Conservation (phyloP, 129 eudicot genomes). For the Escallonia rubra region DNA sequence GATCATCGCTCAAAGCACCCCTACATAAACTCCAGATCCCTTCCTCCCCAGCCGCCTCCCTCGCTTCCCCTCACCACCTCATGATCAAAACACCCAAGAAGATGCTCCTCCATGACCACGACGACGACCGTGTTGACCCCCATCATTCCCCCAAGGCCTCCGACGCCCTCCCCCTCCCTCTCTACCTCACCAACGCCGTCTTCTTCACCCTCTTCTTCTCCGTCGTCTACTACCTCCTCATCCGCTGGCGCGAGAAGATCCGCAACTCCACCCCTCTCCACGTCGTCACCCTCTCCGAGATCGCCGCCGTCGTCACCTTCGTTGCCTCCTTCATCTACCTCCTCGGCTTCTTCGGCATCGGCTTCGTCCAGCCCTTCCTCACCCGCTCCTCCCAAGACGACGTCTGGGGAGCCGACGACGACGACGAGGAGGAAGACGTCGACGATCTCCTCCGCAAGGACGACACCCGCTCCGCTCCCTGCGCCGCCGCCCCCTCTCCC, state of each 20-base stretch:
- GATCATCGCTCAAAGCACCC: background rate
- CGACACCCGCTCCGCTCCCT: background rate
- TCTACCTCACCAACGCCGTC: conserved; percentile 60
- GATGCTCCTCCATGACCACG: background rate
- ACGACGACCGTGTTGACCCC: background rate
- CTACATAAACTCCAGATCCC: background rate
- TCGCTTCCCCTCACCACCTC: background rate
- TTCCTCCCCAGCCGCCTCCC: background rate
- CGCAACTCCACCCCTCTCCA: conserved; percentile 53
- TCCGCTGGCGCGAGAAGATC: conserved; percentile 69
- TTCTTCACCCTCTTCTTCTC: conserved; percentile 69
- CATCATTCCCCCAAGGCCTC: conserved; percentile 22
- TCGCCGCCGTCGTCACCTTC: conserved; percentile 42
- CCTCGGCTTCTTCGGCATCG: conserved; percentile 59
- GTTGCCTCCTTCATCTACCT: conserved; percentile 53
- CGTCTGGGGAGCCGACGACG: background rate
- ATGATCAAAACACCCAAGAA: background rate
- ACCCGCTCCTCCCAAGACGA: conserved; percentile 16
- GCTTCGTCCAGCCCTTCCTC: conserved; percentile 40
- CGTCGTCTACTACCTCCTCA: conserved; percentile 58
- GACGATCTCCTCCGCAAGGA: background rate
- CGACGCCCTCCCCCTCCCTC: conserved; percentile 43
- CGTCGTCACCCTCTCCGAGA: conserved; percentile 45
- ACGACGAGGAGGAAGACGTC: background rate
- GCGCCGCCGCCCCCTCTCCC: conserved; percentile 1